Percentiles rank a stretch among this genome's conserved stretches.
phyloP scores from a whole-genome alignment of 2,329 filamentous ascomycete species.

The Metarhizium rileyi region DNA sequence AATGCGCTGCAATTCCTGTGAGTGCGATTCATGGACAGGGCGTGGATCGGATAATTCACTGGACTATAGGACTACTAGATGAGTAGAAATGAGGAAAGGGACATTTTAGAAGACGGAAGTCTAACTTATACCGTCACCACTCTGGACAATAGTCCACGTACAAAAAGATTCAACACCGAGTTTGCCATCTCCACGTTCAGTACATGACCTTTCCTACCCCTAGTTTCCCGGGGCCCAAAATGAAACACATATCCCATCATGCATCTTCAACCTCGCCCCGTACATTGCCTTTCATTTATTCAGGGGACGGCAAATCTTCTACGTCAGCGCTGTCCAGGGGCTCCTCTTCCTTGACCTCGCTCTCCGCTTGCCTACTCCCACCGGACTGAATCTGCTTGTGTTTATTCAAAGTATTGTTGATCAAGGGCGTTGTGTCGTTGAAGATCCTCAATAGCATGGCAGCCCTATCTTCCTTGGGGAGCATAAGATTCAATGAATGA shows the following conservation, averaged over 20 bases:
- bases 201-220: neutral
- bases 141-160: neutral
- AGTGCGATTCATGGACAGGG: constrained; percentile 85
- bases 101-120: neutral
- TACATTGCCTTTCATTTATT: constrained; percentile 11
- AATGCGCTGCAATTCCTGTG: constrained; percentile 68
- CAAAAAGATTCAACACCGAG: neutral
- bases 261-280: neutral
- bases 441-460: constrained; percentile 88
- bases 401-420: constrained; percentile 56
- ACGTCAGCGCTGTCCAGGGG: constrained; percentile 20
- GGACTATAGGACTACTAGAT: constrained; percentile 60
- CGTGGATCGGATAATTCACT: constrained; percentile 62
- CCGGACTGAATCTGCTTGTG: constrained; percentile 23
- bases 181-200: neutral
- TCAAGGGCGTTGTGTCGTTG: constrained; percentile 76
- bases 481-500: constrained; percentile 88
- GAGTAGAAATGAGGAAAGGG: constrained; percentile 18
- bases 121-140: neutral
- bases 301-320: constrained; percentile 28
- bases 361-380: constrained; percentile 17
- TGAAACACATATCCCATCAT: neutral
- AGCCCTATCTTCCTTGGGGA: constrained; percentile 90
- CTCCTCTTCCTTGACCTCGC: constrained; percentile 16
- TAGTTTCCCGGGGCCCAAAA: constrained; percentile 6